phyloP scores from a whole-genome alignment of 176 grass and related monocot genomes.

The Cymbopogon citratus region DNA sequence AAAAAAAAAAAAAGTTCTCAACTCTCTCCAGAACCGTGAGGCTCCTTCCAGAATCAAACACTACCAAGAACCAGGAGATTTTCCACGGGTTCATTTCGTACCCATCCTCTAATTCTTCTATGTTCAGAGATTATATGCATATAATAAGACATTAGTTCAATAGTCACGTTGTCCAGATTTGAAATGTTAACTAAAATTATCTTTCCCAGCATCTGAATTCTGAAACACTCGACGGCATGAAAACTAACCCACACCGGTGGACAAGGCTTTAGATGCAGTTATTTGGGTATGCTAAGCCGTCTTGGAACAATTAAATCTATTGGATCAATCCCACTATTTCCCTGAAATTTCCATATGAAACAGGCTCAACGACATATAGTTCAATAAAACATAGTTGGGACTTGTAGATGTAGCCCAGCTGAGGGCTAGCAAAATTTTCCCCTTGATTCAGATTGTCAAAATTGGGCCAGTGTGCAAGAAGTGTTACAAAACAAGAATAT shows the following conservation, averaged over 20 bases:
- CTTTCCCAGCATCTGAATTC: neutral
- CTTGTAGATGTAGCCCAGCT: neutral
- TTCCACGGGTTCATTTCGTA: neutral
- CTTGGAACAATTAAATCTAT: neutral
- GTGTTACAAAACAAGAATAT: slow-evolving; percentile 19
- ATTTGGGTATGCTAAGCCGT: neutral
- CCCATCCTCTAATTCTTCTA: neutral
- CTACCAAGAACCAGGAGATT: neutral
- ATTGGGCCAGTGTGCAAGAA: slow-evolving; percentile 16
- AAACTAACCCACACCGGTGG: neutral
- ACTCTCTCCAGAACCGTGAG: too few relatives aligned
- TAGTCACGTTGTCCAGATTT: neutral
- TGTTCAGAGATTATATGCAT: too few relatives aligned
- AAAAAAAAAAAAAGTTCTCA: too few relatives aligned
- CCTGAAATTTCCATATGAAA: neutral
- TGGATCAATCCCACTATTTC: neutral
- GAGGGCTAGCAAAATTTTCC: neutral
- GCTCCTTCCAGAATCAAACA: too few relatives aligned
- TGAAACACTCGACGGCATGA: neutral
- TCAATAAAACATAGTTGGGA: neutral
- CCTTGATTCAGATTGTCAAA: slow-evolving; percentile 13
- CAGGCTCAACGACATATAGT: neutral
- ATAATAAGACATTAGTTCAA: neutral
- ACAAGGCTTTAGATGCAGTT: neutral
- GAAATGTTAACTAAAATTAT: neutral